These are phyloP conservation scores for Arthrobotrys iridis DNA, from an alignment of 2,329 filamentous ascomycete genomes.

Conservation along the genomic window DNA sequence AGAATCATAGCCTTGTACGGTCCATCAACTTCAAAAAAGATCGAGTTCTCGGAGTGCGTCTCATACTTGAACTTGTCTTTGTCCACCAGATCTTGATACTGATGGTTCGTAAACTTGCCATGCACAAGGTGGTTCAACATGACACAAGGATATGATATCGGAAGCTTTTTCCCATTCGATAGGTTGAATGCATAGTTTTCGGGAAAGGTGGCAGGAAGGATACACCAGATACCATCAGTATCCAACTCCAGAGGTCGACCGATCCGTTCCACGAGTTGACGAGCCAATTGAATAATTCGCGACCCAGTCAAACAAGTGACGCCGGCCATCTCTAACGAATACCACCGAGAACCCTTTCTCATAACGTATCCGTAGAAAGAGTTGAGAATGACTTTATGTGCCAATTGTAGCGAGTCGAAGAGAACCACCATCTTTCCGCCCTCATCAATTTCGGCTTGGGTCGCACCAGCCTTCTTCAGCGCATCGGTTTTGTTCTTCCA, in stretches of 20 bases:
- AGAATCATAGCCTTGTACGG: conserved; percentile 98
- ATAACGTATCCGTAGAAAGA: conserved; percentile 99
- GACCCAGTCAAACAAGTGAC: conserved; percentile 97
- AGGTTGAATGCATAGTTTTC: conserved; percentile 95
- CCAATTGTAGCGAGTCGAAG: conserved; percentile 93
- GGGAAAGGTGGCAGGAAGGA: conserved; percentile 93
- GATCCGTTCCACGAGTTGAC: conserved; percentile 90
- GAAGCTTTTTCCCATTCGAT: conserved; percentile 93
- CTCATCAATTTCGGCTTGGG: conserved; percentile 80
- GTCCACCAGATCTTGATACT: conserved; percentile 91
- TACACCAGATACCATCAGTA: conserved; percentile 99
- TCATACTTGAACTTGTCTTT: conserved; percentile 85
- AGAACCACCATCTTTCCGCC: conserved; percentile 99
- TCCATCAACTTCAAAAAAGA: conserved; percentile 99
- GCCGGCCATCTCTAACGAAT: conserved; percentile 99
- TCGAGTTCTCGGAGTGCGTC: conserved; percentile 97
- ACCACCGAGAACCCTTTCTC: conserved; percentile 98
- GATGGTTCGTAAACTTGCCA: conserved; percentile 92
- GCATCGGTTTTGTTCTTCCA: conserved; percentile 97
- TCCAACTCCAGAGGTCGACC: conserved; percentile 93
- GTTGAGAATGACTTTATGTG: conserved; percentile 98
- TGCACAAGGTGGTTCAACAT: conserved; percentile 99
- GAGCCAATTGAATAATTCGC: conserved; percentile 94
- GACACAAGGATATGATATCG: conserved; percentile 97
- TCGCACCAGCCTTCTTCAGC: conserved; percentile 82